Percentiles rank a stretch among this genome's conserved stretches.
Evolutionary conservation across 2,329 filamentous ascomycete genomes (phyloP).

Genomic region (Colletotrichum sidae): DNA sequence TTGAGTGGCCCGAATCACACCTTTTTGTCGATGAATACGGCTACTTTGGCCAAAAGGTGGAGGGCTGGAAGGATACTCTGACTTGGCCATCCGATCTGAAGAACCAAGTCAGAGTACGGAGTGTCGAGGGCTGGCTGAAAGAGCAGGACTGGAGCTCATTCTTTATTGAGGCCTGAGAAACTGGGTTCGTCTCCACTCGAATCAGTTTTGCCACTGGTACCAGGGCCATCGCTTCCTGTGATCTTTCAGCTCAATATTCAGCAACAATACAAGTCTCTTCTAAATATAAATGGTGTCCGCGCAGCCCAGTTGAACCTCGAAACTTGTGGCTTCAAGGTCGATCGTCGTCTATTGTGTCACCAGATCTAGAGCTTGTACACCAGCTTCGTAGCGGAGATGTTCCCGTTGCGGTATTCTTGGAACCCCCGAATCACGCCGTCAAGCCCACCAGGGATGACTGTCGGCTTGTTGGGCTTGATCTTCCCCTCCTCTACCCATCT

Average conservation of each 20-base stretch:
- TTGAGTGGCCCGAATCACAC: constrained; percentile 8
- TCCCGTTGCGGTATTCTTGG: constrained; percentile 51
- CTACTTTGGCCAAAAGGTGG: constrained; percentile 8
- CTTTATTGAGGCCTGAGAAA: neutral
- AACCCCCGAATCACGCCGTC: constrained; percentile 49
- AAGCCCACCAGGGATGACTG: constrained; percentile 45
- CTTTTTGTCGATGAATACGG: constrained; percentile 16
- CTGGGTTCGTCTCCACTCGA: neutral
- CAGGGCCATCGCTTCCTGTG: too few species aligned
- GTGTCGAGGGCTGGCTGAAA: constrained; percentile 3
- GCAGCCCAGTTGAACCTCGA: too few species aligned
- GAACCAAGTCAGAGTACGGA: neutral
- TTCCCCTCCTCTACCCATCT: constrained; percentile 46
- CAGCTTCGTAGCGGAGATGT: constrained; percentile 53
- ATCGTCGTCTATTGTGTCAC: neutral
- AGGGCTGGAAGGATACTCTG: constrained; percentile 18
- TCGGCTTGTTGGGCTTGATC: constrained; percentile 49
- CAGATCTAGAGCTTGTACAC: constrained; percentile 48
- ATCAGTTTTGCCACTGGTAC: neutral
- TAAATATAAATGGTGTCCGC: too few species aligned
- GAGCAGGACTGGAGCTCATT: constrained; percentile 12
- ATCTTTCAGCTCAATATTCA: too few species aligned
- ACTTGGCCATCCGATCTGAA: constrained; percentile 1
- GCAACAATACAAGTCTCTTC: too few species aligned
- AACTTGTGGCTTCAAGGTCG: too few species aligned